Evolutionary conservation across 176 grass and related monocot species (phyloP), one percentile per base, ranked within the genome.

Genomic region (Aegilops tauschii): DNA sequence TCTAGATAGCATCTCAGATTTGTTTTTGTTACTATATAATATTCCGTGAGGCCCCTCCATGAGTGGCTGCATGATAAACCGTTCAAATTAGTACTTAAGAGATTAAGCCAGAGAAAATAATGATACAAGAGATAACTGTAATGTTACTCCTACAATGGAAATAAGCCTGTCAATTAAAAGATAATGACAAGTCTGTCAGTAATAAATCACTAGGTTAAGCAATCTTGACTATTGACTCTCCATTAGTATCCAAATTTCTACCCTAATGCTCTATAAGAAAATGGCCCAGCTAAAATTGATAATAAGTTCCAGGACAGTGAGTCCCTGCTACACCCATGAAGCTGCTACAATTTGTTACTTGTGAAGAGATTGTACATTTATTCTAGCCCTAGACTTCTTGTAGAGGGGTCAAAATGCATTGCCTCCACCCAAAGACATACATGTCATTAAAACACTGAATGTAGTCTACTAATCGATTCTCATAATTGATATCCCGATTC

Each of bases 1-100:
- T 69, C 79, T 85, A 70, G 39, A 45, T 81, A 84, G 69, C 11
- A 83, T 62, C 77, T 92, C 76, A 63, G 77, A 49, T 34, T 81
- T 69, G 42, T 65, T 82, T 70, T 52, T 85, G 39, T 80, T 40
- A 83, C 76, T 12, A 69, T 17, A 59, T 44, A 83, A 80, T 86
- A 12, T 87, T 44, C 66, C 72, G 30, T 49, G 42, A 68, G 64
- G 40, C 20, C 50, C 65, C 34, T 77, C 75, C 65, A 17, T 80
- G 17, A 27, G 86, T 79, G 76, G 36, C 83, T 88, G 69, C 69
- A 84, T 34, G 65, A 73, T 52, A 82, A 85, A 73, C 37, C 6
- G 65, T 40, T 61, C 28, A 14, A 73, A 23, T 81, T 61, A 80
- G 61, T 86, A 65, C 31, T 82, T 68, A 64, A 76, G 30, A 84